phyloP scores from a whole-genome alignment of 2,329 filamentous ascomycete genomes.

The Aspergillus arachidicola region DNA sequence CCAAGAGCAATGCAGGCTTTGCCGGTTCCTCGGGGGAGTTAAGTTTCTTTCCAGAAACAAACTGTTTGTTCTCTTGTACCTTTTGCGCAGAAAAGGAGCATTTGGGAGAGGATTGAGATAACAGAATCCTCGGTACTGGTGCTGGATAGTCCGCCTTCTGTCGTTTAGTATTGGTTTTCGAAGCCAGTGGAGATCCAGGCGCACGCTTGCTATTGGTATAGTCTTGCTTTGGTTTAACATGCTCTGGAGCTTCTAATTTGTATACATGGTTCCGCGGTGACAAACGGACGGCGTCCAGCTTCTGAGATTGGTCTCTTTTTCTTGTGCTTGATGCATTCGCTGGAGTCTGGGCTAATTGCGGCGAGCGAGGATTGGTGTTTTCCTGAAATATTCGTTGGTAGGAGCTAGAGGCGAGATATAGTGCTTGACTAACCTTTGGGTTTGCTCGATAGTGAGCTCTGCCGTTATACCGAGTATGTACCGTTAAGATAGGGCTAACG shows the following conservation, averaged over 20 bases:
- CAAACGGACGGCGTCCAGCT: neutral
- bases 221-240: neutral
- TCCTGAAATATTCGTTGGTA: neutral
- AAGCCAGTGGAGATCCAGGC: neutral
- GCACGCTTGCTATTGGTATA: neutral
- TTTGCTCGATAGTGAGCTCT: neutral
- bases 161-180: neutral
- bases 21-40: neutral
- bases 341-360: neutral
- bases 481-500: neutral
- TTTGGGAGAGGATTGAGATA: neutral
- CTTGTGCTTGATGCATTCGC: neutral
- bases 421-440: neutral
- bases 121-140: neutral
- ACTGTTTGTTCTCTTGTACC: neutral
- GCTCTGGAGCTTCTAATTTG: neutral
- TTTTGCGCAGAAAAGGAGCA: neutral
- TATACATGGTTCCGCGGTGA: neutral
- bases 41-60: no score
- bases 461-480: neutral
- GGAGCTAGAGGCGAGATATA: neutral
- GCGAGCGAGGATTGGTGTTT: neutral
- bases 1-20: conserved; percentile 60
- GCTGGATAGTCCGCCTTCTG: neutral
- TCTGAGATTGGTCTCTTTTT: neutral